Evolutionary conservation across 1,284 basidiomycete species (phyloP).

Genomic region (Psilocybe mexicana): DNA sequence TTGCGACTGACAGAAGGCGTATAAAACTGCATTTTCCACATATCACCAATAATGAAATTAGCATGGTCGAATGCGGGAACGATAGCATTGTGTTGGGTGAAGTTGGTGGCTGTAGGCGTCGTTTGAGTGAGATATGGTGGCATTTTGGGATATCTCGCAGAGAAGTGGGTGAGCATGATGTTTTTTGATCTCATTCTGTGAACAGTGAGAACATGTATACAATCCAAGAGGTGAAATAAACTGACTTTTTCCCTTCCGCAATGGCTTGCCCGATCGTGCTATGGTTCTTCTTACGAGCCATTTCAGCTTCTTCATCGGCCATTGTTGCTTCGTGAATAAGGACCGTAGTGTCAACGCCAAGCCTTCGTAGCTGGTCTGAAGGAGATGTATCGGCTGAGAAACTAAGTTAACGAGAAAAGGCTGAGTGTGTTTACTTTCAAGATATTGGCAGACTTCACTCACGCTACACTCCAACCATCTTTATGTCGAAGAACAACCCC

Average conservation of each 20-base stretch:
- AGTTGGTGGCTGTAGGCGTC: constrained; percentile 12
- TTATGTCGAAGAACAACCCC: constrained; percentile 68
- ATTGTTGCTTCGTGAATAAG: constrained; percentile 95
- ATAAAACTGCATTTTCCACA: constrained; percentile 82
- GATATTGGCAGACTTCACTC: constrained; percentile 26
- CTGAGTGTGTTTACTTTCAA: constrained; percentile 2
- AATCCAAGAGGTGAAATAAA: constrained; percentile 6
- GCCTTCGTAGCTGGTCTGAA: constrained; percentile 63
- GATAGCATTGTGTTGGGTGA: constrained; percentile 45
- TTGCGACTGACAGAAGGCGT: constrained; percentile 48
- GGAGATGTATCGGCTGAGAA: constrained; percentile 92
- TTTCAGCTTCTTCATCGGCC: constrained; percentile 71
- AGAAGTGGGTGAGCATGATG: constrained; percentile 92
- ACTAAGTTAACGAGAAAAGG: constrained; percentile 34
- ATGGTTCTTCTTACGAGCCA: constrained; percentile 82
- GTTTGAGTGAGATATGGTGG: constrained; percentile 43
- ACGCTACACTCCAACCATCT: constrained; percentile 85
- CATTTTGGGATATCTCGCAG: constrained; percentile 89
- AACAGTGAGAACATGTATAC: not conserved
- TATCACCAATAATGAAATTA: constrained; percentile 68
- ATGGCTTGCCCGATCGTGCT: constrained; percentile 91
- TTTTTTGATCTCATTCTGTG: constrained; percentile 81
- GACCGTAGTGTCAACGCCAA: constrained; percentile 72
- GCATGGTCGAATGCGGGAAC: constrained; percentile 85
- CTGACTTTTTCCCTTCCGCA: constrained; percentile 68